Evolutionary conservation across 2,329 filamentous ascomycete genomes (phyloP).

Genomic region (Monilinia vaccinii-corymbosi): DNA sequence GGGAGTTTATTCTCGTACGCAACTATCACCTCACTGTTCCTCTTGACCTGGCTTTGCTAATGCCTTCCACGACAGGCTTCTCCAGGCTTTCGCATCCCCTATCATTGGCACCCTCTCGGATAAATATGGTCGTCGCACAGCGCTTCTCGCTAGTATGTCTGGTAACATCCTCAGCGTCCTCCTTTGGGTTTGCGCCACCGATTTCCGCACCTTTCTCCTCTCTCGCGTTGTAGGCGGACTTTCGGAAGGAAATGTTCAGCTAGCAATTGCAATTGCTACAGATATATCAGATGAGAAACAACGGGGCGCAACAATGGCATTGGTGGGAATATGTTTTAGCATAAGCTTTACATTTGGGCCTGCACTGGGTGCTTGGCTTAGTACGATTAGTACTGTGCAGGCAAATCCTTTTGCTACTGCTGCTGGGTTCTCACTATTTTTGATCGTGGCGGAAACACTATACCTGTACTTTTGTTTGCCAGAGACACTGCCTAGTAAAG

Average conservation of each 20-base stretch:
- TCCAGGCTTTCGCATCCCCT: conserved; percentile 87
- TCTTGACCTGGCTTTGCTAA: not conserved
- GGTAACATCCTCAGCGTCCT: conserved; percentile 91
- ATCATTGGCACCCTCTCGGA: conserved; percentile 86
- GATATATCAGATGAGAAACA: conserved; percentile 84
- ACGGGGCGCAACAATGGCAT: conserved; percentile 85
- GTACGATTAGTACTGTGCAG: conserved; percentile 65
- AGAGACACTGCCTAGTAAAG: conserved; percentile 67
- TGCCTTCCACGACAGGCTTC: conserved; percentile 45
- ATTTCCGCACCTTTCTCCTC: conserved; percentile 94
- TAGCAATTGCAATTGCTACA: conserved; percentile 91
- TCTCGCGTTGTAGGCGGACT: conserved; percentile 85
- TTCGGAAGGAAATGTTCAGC: conserved; percentile 93
- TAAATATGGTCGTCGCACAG: conserved; percentile 74
- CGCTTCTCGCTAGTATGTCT: conserved; percentile 81
- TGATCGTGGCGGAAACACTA: conserved; percentile 79
- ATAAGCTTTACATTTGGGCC: conserved; percentile 96
- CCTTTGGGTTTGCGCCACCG: conserved; percentile 85
- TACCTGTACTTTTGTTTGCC: conserved; percentile 81
- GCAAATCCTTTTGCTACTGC: conserved; percentile 92
- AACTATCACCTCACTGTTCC: not conserved
- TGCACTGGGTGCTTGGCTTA: conserved; percentile 78
- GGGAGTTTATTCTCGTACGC: conserved; percentile 76
- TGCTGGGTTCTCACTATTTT: conserved; percentile 73
- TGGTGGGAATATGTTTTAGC: conserved; percentile 94